Evolutionary conservation across 768 basidiomycete species (phyloP).

Genomic region (Collybiopsis confluens): DNA sequence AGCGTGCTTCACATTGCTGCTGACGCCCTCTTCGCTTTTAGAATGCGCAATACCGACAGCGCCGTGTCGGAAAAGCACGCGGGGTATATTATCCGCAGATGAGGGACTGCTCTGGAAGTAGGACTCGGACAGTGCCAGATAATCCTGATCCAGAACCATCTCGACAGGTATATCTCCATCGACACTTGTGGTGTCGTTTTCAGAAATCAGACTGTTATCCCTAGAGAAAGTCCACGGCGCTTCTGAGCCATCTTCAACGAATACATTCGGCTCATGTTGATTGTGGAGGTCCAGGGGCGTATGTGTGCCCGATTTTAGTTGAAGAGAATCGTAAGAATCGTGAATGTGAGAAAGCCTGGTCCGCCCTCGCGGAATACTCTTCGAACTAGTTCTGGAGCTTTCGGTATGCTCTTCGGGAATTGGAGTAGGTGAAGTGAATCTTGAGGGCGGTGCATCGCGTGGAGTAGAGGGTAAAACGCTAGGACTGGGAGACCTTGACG

Average conservation of each 20-base stretch:
- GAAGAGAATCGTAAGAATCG: not conserved
- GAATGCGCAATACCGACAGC: not conserved
- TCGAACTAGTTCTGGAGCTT: not conserved
- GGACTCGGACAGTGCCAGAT: not conserved
- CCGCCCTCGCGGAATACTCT: conserved; percentile 1
- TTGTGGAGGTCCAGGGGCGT: not conserved
- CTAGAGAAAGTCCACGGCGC: not conserved
- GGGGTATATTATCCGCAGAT: not conserved
- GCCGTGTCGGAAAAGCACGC: not conserved
- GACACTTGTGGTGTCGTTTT: not conserved
- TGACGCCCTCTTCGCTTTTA: not conserved
- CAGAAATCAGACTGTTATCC: not conserved
- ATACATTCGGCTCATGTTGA: not conserved
- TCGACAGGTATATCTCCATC: not conserved
- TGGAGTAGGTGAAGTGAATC: not conserved
- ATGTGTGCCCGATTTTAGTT: not conserved
- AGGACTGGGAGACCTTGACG: conserved; percentile 46
- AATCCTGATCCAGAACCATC: conserved; percentile 4
- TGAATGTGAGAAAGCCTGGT: not conserved
- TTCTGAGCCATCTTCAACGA: not conserved
- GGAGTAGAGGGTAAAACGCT: conserved; percentile 45
- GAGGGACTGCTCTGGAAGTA: not conserved
- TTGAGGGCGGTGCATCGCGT: conserved; percentile 17
- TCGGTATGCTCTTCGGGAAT: not conserved
- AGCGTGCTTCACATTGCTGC: not conserved